Percentiles rank a stretch among this genome's conserved stretches.
Evolutionary conservation across 495 filamentous ascomycete species (phyloP).

Genomic region (Tuber indicum): DNA sequence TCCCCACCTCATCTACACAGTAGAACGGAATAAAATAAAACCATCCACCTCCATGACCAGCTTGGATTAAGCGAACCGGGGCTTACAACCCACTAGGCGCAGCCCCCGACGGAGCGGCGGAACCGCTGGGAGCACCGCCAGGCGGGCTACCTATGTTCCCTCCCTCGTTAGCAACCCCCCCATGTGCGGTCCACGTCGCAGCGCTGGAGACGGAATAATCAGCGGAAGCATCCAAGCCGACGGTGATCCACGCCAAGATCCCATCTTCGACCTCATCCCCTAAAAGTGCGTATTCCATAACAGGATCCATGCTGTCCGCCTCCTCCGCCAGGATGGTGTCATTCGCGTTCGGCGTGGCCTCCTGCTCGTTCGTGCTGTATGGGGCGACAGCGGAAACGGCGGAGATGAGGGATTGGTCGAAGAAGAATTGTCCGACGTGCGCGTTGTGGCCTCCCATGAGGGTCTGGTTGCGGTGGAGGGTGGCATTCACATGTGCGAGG

Average conservation of each 20-base stretch:
- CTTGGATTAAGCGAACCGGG: not conserved
- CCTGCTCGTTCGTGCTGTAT: constrained; percentile 54
- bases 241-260: constrained; percentile 50
- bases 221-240: constrained; percentile 46
- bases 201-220: constrained; percentile 38
- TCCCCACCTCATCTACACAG: not conserved
- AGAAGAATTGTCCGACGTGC: constrained; percentile 61
- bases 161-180: constrained; percentile 31
- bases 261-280: constrained; percentile 50
- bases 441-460: constrained; percentile 50
- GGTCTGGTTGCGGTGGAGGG: constrained; percentile 47
- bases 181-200: constrained; percentile 37
- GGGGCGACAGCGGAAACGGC: constrained; percentile 49
- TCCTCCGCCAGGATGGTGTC: constrained; percentile 49
- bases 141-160: constrained; percentile 16
- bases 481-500: constrained; percentile 49
- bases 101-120: constrained; percentile 16
- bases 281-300: constrained; percentile 53
- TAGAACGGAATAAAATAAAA: not conserved
- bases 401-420: constrained; percentile 52
- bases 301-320: constrained; percentile 51
- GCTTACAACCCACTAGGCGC: constrained; percentile 14
- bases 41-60: not conserved
- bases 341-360: constrained; percentile 49
- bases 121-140: constrained; percentile 11